A percentile compares a stretch with the other conserved stretches of the same genome.
phyloP scores from a whole-genome alignment of 306 rosid genomes.

The Gastrolobium bilobum region DNA sequence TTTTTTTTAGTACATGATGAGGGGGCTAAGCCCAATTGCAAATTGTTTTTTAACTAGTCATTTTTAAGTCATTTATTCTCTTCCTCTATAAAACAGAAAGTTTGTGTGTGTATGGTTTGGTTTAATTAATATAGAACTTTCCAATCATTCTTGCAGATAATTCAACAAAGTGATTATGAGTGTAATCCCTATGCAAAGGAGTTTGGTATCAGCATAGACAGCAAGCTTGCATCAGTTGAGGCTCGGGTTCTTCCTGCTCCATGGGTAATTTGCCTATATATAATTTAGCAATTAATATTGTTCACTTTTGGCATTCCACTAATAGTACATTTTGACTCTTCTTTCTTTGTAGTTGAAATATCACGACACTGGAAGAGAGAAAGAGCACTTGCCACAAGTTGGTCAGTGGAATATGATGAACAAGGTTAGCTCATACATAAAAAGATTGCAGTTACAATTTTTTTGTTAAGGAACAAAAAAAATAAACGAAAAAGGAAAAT shows the following conservation, averaged over 20 bases:
- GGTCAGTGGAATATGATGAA: slow-evolving; percentile 71
- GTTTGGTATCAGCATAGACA: slow-evolving; percentile 57
- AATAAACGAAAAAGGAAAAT: not conserved
- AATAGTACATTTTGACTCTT: slow-evolving; percentile 19
- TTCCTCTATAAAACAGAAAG: not conserved
- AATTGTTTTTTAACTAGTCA: too few species aligned
- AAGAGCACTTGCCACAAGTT: slow-evolving; percentile 61
- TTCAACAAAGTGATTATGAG: slow-evolving; percentile 57
- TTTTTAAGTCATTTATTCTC: not conserved
- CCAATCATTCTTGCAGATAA: slow-evolving; percentile 42
- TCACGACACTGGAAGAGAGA: slow-evolving; percentile 59
- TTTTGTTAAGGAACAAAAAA: not conserved
- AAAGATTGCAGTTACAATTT: not conserved
- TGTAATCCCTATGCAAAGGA: slow-evolving; percentile 57
- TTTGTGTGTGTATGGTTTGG: not conserved
- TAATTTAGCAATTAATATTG: slow-evolving; percentile 19
- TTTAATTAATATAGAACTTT: slow-evolving; percentile 30
- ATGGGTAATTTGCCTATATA: slow-evolving; percentile 50
- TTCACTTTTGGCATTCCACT: slow-evolving; percentile 6
- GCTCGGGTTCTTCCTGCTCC: slow-evolving; percentile 68
- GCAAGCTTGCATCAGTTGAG: slow-evolving; percentile 56
- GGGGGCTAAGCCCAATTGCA: too few species aligned
- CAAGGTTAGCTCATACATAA: slow-evolving; percentile 48
- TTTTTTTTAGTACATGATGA: too few species aligned
- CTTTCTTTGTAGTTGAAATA: slow-evolving; percentile 51